A percentile compares a stretch with the other conserved stretches of the same genome.
phyloP scores from a whole-genome alignment of 495 filamentous ascomycete genomes.

The Stereocaulon alpinum region DNA sequence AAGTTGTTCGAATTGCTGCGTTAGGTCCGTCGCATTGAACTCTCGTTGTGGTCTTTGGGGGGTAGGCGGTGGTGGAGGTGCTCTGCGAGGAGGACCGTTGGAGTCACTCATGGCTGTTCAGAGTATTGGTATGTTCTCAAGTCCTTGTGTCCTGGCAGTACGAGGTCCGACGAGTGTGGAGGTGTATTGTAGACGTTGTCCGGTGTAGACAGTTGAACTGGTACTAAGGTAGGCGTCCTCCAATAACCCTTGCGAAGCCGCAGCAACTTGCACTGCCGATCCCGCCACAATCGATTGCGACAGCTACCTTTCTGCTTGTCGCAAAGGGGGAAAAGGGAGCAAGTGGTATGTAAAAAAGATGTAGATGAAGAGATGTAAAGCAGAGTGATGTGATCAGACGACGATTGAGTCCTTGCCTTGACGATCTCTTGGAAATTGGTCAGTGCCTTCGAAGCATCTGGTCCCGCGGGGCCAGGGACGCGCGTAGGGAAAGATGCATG shows the following conservation, averaged over 20 bases:
- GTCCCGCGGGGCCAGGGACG: not conserved
- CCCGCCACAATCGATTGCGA: constrained; percentile 2
- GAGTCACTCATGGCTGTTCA: constrained; percentile 3
- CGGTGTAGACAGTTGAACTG: constrained; percentile 1
- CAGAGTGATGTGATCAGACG: not conserved
- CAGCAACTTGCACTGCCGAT: constrained; percentile 13
- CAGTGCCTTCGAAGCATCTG: constrained; percentile 1
- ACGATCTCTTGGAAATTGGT: not conserved
- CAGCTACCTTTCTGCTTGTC: not conserved
- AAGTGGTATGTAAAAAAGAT: not conserved
- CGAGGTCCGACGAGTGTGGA: not conserved
- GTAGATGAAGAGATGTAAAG: not conserved
- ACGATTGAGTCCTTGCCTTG: not conserved
- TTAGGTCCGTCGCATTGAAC: constrained; percentile 42
- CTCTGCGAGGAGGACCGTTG: constrained; percentile 11
- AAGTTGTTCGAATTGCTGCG: constrained; percentile 62
- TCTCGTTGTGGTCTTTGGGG: constrained; percentile 9
- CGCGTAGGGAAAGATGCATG: not conserved
- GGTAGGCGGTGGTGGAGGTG: constrained; percentile 17
- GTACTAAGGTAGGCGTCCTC: not conserved
- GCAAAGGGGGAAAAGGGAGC: no score
- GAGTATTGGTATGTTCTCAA: not conserved
- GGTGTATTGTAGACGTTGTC: not conserved
- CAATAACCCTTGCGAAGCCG: constrained; percentile 1
- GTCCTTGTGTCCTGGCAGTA: not conserved